A percentile compares a stretch with the other conserved stretches of the same genome.
Conservation (phyloP, 805 yeast genomes). For the Starmerella tilneyi region DNA sequence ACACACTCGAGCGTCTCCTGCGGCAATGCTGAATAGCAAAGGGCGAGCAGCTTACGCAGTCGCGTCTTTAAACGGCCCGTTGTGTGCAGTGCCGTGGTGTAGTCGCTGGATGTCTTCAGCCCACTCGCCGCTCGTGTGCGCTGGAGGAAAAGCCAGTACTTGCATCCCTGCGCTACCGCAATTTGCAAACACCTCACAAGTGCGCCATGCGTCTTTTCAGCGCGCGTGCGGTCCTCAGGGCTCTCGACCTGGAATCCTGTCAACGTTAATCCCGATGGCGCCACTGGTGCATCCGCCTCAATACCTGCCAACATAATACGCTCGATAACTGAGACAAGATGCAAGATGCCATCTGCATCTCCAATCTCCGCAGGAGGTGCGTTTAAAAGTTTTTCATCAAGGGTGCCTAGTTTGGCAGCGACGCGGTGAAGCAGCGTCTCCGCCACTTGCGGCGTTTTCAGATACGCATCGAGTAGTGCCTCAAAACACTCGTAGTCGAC, state of each 20-base stretch:
- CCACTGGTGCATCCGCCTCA: background rate
- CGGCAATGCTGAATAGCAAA: conserved; percentile 22
- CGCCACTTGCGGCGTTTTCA: conserved; percentile 10
- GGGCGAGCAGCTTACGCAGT: conserved; percentile 24
- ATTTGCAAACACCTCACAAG: conserved; percentile 18
- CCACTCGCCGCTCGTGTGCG: conserved; percentile 1
- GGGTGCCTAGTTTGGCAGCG: background rate
- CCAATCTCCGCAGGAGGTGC: conserved; percentile 7
- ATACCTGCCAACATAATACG: conserved; percentile 9
- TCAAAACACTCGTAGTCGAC: conserved; percentile 19
- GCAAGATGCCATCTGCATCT: conserved; percentile 7
- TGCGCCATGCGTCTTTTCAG: conserved; percentile 38
- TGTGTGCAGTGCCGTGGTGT: conserved; percentile 19
- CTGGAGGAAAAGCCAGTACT: conserved; percentile 23
- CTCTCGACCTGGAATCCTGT: conserved; percentile 51
- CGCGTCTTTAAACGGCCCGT: conserved; percentile 28
- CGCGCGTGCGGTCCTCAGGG: conserved; percentile 42
- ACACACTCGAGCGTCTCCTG: conserved; percentile 19
- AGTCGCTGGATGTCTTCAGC: conserved; percentile 3
- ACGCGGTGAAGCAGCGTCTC: conserved; percentile 8
- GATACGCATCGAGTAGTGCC: conserved; percentile 12
- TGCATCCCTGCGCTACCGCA: conserved; percentile 19
- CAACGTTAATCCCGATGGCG: conserved; percentile 12
- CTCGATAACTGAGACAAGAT: conserved; percentile 12
- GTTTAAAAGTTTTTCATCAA: conserved; percentile 1